These are phyloP conservation scores for Penicillium sp. DNA, from an alignment of 2,329 filamentous ascomycete species.

Conservation along the genomic window DNA sequence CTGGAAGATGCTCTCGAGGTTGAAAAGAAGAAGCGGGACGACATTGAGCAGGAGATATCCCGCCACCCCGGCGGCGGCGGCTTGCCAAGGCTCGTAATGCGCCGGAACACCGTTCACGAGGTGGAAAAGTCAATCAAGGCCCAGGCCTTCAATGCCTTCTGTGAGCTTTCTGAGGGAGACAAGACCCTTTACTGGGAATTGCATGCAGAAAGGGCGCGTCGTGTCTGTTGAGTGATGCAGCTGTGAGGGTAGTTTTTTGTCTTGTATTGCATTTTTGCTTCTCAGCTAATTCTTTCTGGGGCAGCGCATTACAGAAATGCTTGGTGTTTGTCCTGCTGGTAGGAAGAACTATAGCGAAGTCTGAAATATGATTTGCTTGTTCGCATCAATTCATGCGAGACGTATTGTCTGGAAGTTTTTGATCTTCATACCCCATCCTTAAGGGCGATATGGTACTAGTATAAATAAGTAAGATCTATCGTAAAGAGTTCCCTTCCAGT, in stretches of 20 bases:
- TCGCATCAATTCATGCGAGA: no score
- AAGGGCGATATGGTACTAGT: no score
- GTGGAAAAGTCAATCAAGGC: background rate
- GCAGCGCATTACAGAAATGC: no score
- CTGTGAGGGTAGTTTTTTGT: no score
- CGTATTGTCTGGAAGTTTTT: no score
- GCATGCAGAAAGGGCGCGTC: background rate
- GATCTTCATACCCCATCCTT: no score
- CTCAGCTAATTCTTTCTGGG: background rate
- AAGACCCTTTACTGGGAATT: background rate
- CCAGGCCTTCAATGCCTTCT: background rate
- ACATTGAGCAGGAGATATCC: background rate
- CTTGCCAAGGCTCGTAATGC: background rate
- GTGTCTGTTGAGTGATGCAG: background rate
- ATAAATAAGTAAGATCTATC: no score
- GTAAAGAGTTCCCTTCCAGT: no score
- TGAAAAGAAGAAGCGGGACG: background rate
- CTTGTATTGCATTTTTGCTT: background rate
- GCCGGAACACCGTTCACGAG: background rate
- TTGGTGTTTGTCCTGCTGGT: no score
- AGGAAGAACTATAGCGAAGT: no score
- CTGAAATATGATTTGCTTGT: no score
- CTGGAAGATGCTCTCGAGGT: background rate
- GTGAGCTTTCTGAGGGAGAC: background rate
- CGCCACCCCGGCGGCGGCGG: background rate